phyloP scores from a whole-genome alignment of 345 rosid species.

The Sisymbrium altissimum region DNA sequence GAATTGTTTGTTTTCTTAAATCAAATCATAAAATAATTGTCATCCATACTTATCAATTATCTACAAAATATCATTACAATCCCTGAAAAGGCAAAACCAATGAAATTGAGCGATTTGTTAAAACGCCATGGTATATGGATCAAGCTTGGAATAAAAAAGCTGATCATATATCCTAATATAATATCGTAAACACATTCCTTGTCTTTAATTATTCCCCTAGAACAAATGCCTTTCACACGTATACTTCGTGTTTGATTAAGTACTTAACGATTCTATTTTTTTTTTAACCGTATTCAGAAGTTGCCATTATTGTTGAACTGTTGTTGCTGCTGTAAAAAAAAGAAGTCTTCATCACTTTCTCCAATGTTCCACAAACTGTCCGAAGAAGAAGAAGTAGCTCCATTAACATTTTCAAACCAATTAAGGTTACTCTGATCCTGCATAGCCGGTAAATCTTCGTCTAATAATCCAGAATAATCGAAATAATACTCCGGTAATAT shows the following conservation, averaged over 20 bases:
- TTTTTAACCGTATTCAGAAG: conserved; percentile 34
- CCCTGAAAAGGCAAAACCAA: conserved; percentile 9
- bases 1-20: neutral
- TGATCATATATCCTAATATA: conserved; percentile 25
- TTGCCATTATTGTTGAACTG: conserved; percentile 48
- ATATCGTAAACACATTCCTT: conserved; percentile 19
- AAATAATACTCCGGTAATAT: conserved; percentile 39
- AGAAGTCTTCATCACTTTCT: conserved; percentile 54
- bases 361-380: conserved; percentile 65
- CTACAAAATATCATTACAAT: conserved; percentile 29
- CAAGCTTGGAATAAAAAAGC: conserved; percentile 30
- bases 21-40: neutral
- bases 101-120: conserved; percentile 23
- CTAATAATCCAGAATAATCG: conserved; percentile 40
- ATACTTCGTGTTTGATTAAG: conserved; percentile 12
- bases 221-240: conserved; percentile 36
- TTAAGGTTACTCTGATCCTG: conserved; percentile 50
- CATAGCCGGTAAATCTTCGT: conserved; percentile 26
- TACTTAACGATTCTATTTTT: conserved; percentile 9
- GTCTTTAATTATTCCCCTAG: conserved; percentile 23
- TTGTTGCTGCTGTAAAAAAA: conserved; percentile 64
- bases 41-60: neutral
- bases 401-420: conserved; percentile 51
- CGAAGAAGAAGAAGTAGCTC: conserved; percentile 33
- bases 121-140: conserved; percentile 22